Conservation (phyloP, 768 basidiomycete genomes). For the Lanmaoa rubissima region DNA sequence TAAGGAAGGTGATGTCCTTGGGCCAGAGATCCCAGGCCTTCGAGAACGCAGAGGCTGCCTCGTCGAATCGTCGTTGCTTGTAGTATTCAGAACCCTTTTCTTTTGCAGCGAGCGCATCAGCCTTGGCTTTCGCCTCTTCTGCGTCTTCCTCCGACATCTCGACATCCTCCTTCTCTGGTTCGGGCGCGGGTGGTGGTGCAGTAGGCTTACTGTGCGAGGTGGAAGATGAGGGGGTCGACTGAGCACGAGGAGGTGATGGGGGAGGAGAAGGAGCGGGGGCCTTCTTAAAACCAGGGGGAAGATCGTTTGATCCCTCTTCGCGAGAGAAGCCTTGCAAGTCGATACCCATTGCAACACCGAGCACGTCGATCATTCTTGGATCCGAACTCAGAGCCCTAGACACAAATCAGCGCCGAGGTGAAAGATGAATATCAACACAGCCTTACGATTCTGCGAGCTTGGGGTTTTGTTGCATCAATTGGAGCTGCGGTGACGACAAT, state of each 20-base stretch:
- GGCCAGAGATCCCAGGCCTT: conserved; percentile 94
- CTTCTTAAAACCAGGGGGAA: conserved; percentile 57
- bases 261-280: conserved; percentile 22
- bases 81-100: conserved; percentile 76
- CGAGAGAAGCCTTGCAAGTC: conserved; percentile 86
- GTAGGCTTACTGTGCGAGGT: conserved; percentile 40
- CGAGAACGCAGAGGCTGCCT: conserved; percentile 71
- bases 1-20: conserved; percentile 91
- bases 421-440: background rate
- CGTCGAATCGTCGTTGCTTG: conserved; percentile 80
- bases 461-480: conserved; percentile 68
- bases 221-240: conserved; percentile 40
- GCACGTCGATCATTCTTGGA: conserved; percentile 90
- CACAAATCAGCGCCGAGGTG: conserved; percentile 3
- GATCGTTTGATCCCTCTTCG: conserved; percentile 79
- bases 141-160: conserved; percentile 65
- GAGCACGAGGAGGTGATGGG: conserved; percentile 28
- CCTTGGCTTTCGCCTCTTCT: conserved; percentile 72
- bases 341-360: conserved; percentile 91
- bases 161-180: conserved; percentile 54
- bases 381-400: conserved; percentile 60
- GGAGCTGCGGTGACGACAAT: conserved; percentile 42
- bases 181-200: conserved; percentile 39
- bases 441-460: conserved; percentile 56
- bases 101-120: conserved; percentile 78